Percentiles rank a stretch among this genome's conserved stretches.
phyloP scores from a whole-genome alignment of 2,329 filamentous ascomycete genomes.

The Whalleya microplaca region DNA sequence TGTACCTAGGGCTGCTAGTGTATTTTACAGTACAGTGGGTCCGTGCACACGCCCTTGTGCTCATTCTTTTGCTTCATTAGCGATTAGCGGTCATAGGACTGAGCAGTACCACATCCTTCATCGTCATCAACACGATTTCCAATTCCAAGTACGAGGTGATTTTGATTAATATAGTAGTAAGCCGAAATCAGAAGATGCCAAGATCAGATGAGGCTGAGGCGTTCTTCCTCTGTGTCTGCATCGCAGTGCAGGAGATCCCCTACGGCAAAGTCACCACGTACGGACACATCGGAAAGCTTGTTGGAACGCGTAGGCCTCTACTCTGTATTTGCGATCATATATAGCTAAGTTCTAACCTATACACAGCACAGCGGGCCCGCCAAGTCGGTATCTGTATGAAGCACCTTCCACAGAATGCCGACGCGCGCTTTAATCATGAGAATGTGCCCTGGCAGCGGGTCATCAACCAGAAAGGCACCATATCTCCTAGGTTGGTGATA shows the following conservation, averaged over 20 bases:
- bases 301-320: slow-evolving; percentile 69
- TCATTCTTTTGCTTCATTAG: neutral
- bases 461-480: slow-evolving; percentile 82
- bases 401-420: slow-evolving; percentile 67
- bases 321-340: neutral
- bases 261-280: slow-evolving; percentile 84
- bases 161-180: neutral
- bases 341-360: neutral
- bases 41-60: neutral
- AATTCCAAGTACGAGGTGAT: neutral
- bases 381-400: slow-evolving; percentile 93
- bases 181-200: slow-evolving; percentile 54
- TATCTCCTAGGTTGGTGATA: slow-evolving; percentile 72
- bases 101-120: neutral
- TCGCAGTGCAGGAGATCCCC: slow-evolving; percentile 84
- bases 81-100: neutral
- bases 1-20: neutral
- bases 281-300: slow-evolving; percentile 74
- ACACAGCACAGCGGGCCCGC: slow-evolving; percentile 68
- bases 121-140: neutral
- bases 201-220: slow-evolving; percentile 74
- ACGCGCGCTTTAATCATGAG: slow-evolving; percentile 64
- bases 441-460: slow-evolving; percentile 96
- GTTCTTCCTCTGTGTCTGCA: slow-evolving; percentile 79
- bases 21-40: neutral